phyloP scores from a whole-genome alignment of 2,329 filamentous ascomycete genomes.

The Sordariomycetes sp. region DNA sequence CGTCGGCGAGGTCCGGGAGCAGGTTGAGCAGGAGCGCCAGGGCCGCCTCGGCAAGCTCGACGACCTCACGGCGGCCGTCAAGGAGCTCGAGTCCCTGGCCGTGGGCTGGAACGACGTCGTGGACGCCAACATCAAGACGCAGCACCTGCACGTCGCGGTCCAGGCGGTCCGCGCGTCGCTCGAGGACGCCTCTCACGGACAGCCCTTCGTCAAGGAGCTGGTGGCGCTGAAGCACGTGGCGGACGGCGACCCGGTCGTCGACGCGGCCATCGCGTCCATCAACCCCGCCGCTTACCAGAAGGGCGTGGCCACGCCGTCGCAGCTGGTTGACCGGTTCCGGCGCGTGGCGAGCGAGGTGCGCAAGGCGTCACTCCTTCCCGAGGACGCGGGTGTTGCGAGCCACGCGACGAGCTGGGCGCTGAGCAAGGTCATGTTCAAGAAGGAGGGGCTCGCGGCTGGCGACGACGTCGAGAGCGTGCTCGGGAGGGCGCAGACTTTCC shows the following conservation, averaged over 20 bases:
- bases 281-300: conserved; percentile 89
- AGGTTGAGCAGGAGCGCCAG: conserved; percentile 79
- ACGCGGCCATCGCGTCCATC: conserved; percentile 91
- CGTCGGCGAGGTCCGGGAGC: conserved; percentile 59
- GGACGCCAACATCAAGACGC: conserved; percentile 80
- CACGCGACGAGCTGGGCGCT: conserved; percentile 83
- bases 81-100: conserved; percentile 77
- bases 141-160: conserved; percentile 91
- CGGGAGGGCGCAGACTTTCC: conserved; percentile 72
- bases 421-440: conserved; percentile 93
- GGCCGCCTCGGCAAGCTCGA: conserved; percentile 76
- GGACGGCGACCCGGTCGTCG: conserved; percentile 69
- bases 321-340: conserved; percentile 91
- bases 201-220: conserved; percentile 83
- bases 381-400: conserved; percentile 86
- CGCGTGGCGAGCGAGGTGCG: conserved; percentile 84
- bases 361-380: conserved; percentile 84
- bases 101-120: conserved; percentile 83
- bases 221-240: conserved; percentile 91
- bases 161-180: conserved; percentile 82
- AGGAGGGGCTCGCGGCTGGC: conserved; percentile 70
- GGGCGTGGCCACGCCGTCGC: conserved; percentile 69
- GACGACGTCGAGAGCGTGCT: conserved; percentile 91
- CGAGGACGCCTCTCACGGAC: conserved; percentile 58
- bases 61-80: conserved; percentile 64